Base-by-base conservation (phyloP, 2,329 filamentous ascomycete genomes). In the Lachnellula suecica region DNA sequence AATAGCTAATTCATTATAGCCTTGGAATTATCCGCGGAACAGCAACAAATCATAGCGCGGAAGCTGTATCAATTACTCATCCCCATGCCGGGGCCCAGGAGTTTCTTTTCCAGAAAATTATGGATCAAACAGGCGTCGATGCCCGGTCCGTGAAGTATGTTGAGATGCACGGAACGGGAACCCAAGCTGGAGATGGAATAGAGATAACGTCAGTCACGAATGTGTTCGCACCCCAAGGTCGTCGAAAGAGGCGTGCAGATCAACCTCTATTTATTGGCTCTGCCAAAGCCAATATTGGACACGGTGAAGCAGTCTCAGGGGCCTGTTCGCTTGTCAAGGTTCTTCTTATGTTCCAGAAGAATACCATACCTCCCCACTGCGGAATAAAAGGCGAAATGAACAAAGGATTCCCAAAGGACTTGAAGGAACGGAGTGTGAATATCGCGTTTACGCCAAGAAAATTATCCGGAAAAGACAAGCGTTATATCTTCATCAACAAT, bases 401-500 rank as follows among this genome's bases (percentile, higher is more conserved):
- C 23, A 53, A 49, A 15, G 44, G 23, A 4, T 63, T 59, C 27
- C 56, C 62, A 65, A 1, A 70, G 5, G 59, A 63, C 40, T 68
- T 23, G 67, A 73, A 2, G 71, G 75, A 55, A 58, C 43, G 61
- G 25, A 57, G 60, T 31, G 40, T 65, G 3, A 44, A 59, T 6
- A 65, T 64, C 29, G 54, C 61, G 8, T 44, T 52, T 4, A 45
- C 54, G 10, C 44, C 59, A 23, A 56, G 54, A 15, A 31, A 54
- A 15, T 64, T n/a, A n/a, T n/a, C n/a, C n/a, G n/a, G n/a, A n/a
- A n/a, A n/a, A n/a, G n/a, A n/a, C n/a, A n/a, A n/a, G 44, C 67
- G 78, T 3, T 64, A 66, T 15, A 70, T 72, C 15, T 56, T 60
- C 37, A 44, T 63, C 42, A 84, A 84, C 65, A 81, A 78, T 63